These are phyloP conservation scores for Trichoderma simmonsii DNA, from an alignment of 2,329 filamentous ascomycete species.

Conservation along the genomic window DNA sequence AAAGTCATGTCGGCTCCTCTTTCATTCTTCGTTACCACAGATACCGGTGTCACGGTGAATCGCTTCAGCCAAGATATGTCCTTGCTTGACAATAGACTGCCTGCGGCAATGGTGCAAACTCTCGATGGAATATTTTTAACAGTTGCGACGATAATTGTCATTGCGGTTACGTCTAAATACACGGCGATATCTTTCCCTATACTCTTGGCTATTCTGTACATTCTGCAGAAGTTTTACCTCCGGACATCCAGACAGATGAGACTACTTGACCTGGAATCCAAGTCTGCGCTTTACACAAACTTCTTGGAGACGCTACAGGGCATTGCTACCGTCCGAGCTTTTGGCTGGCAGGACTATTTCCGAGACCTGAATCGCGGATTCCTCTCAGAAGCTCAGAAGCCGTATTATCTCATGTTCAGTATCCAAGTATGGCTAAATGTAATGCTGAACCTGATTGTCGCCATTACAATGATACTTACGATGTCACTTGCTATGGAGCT, in stretches of 20 bases:
- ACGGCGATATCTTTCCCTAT: conserved; percentile 24
- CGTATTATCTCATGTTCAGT: neutral
- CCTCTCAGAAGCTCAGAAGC: neutral
- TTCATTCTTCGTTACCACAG: conserved; percentile 36
- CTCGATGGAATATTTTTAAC: no score
- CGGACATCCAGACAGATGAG: conserved; percentile 55
- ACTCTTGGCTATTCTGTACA: conserved; percentile 37
- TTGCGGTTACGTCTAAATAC: conserved; percentile 1
- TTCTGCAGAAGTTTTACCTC: conserved; percentile 53
- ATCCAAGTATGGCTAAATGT: neutral
- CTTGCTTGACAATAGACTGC: conserved; percentile 19
- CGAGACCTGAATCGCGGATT: neutral
- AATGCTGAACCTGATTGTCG: neutral
- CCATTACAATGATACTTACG: neutral
- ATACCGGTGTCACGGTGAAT: conserved; percentile 37
- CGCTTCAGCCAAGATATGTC: conserved; percentile 40
- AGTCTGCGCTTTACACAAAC: conserved; percentile 29
- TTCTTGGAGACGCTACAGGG: conserved; percentile 38
- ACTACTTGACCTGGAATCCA: conserved; percentile 55
- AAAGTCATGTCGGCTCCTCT: neutral
- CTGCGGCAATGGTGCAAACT: no score
- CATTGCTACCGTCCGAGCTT: conserved; percentile 50
- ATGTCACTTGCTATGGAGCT: neutral
- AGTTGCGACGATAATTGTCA: neutral
- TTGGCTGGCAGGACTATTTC: conserved; percentile 41